Percentiles rank a stretch among this genome's conserved stretches.
phyloP scores from a whole-genome alignment of 352 stramenopile species.

The Poterioochromonas sp. region DNA sequence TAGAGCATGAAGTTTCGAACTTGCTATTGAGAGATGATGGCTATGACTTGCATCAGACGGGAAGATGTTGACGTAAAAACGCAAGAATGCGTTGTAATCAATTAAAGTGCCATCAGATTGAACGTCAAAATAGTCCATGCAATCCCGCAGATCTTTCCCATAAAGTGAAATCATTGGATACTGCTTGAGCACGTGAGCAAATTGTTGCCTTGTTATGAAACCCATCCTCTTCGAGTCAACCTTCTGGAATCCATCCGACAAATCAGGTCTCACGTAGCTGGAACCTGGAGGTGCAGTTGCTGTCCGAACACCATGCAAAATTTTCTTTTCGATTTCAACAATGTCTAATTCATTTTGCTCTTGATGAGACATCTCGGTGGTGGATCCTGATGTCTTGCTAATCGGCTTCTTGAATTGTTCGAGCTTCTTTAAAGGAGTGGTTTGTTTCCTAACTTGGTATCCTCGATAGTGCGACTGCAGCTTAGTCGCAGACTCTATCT shows the following conservation, averaged over 20 bases:
- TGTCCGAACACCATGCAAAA: background rate
- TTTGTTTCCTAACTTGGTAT: background rate
- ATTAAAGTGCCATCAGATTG: background rate
- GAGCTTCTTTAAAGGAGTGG: background rate
- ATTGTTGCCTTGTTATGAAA: constrained; percentile 9
- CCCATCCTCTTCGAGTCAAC: constrained; percentile 6
- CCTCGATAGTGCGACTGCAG: background rate
- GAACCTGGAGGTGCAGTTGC: too few relatives aligned
- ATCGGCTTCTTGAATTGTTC: too few relatives aligned
- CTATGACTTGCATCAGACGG: too few relatives aligned
- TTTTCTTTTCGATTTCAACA: background rate
- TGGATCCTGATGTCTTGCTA: too few relatives aligned
- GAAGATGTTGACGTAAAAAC: too few relatives aligned
- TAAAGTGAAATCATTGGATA: background rate
- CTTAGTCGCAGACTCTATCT: background rate
- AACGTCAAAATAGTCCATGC: constrained; percentile 26
- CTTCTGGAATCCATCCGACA: background rate
- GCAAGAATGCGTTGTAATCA: constrained; percentile 13
- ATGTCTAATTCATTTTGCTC: background rate
- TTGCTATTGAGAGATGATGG: too few relatives aligned
- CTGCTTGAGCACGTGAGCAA: background rate
- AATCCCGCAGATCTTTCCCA: background rate
- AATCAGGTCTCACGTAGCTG: too few relatives aligned
- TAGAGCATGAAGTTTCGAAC: too few relatives aligned
- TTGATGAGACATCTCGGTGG: too few relatives aligned